Percentiles rank a stretch among this genome's conserved stretches.
These are phyloP conservation scores for Candida glaebosa DNA, from an alignment of 805 yeast species.

Conservation along the genomic window DNA sequence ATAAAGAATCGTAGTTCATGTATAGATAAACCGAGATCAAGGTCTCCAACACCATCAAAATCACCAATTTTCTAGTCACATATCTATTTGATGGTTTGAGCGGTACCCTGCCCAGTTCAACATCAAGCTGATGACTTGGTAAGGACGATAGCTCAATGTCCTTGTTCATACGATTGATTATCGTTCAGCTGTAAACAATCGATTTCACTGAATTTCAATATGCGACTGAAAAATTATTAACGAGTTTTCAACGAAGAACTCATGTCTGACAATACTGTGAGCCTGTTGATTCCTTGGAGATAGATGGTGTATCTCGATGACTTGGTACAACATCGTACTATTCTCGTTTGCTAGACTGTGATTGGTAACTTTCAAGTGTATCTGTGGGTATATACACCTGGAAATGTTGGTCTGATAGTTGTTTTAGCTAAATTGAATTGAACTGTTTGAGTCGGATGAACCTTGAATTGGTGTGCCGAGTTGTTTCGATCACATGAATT, in stretches of 20 bases:
- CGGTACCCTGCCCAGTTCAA: not conserved
- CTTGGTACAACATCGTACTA: too few species aligned
- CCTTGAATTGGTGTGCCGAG: too few species aligned
- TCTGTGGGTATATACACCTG: too few species aligned
- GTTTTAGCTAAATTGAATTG: too few species aligned
- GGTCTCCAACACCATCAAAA: conserved; percentile 24
- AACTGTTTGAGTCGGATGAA: too few species aligned
- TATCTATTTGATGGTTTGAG: conserved; percentile 4
- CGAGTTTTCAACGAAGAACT: not conserved
- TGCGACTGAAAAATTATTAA: not conserved
- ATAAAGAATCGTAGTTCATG: conserved; percentile 24
- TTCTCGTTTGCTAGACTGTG: too few species aligned
- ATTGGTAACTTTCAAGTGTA: too few species aligned
- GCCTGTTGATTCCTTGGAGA: too few species aligned
- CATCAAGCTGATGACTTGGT: conserved; percentile 2
- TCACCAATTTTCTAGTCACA: conserved; percentile 13
- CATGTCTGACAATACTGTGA: not conserved
- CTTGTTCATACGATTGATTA: conserved; percentile 2
- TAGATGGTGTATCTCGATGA: too few species aligned
- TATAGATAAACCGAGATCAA: conserved; percentile 24
- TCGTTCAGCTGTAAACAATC: not conserved
- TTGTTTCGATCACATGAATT: too few species aligned
- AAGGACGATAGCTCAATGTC: conserved; percentile 4
- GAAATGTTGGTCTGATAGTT: too few species aligned
- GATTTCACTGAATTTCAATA: conserved; percentile 1